Conservation (phyloP, 2,329 filamentous ascomycete genomes). For the Emericellopsis cladophorae region DNA sequence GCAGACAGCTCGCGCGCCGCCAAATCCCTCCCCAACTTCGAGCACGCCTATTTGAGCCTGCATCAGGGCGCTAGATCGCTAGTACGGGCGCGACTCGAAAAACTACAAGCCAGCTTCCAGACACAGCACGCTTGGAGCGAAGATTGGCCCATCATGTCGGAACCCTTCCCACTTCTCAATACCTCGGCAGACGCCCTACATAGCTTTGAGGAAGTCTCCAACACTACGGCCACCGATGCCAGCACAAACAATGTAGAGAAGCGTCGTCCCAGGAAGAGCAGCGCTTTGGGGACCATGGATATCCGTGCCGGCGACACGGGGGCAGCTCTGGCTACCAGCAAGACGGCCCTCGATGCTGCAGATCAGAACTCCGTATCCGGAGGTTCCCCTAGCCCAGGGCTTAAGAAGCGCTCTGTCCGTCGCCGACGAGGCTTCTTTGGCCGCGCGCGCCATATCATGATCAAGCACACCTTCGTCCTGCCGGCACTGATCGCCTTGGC, state of each 20-base stretch:
- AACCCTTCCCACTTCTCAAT: slow-evolving; percentile 44
- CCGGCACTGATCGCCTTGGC: slow-evolving; percentile 56
- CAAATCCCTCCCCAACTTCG: too few species aligned
- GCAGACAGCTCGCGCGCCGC: too few species aligned
- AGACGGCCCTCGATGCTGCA: slow-evolving; percentile 25
- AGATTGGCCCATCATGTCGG: slow-evolving; percentile 23
- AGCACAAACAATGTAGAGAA: slow-evolving; percentile 27
- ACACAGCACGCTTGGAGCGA: neutral
- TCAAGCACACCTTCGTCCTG: slow-evolving; percentile 48
- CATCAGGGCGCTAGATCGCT: too few species aligned
- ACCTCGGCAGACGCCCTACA: slow-evolving; percentile 35
- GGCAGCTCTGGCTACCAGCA: slow-evolving; percentile 38
- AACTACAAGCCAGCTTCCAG: too few species aligned
- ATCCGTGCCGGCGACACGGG: slow-evolving; percentile 43
- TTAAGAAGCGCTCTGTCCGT: slow-evolving; percentile 33
- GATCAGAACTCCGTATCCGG: slow-evolving; percentile 2
- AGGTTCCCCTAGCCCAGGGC: neutral
- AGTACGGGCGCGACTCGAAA: too few species aligned
- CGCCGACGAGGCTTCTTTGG: slow-evolving; percentile 37
- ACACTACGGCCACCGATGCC: slow-evolving; percentile 11
- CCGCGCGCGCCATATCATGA: slow-evolving; percentile 37
- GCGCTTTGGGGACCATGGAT: slow-evolving; percentile 32
- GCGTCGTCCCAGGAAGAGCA: slow-evolving; percentile 34
- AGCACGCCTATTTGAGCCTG: too few species aligned
- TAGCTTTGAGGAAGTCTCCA: slow-evolving; percentile 7